Conservation (phyloP, 164 flowering plant species). For the Kingdonia uniflora region DNA sequence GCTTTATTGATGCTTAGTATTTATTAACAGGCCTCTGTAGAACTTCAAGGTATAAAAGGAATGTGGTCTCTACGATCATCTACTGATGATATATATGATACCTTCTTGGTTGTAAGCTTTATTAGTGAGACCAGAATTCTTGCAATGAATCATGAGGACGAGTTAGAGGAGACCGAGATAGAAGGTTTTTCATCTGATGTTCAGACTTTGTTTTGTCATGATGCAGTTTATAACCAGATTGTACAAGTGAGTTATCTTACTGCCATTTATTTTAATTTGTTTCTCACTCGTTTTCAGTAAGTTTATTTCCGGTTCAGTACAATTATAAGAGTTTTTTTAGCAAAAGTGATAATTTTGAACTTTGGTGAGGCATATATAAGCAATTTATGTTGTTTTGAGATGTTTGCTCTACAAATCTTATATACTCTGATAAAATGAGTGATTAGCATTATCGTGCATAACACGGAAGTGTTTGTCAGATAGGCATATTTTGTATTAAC, state of each 20-base stretch:
- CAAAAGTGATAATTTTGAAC: too few relatives aligned
- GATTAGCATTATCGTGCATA: too few relatives aligned
- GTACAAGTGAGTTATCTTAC: conserved; percentile 46
- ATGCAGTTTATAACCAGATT: conserved; percentile 83
- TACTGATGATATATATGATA: conserved; percentile 83
- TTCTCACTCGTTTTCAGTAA: too few relatives aligned
- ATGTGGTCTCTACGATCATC: conserved; percentile 97
- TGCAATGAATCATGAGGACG: conserved; percentile 96
- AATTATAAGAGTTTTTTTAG: too few relatives aligned
- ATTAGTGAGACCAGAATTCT: conserved; percentile 89
- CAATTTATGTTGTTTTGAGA: too few relatives aligned
- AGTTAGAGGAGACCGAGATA: conserved; percentile 94
- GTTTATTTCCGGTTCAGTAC: too few relatives aligned
- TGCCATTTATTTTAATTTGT: too few relatives aligned
- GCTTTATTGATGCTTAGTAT: background rate
- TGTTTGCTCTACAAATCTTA: too few relatives aligned
- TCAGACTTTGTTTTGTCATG: conserved; percentile 88
- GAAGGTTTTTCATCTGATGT: conserved; percentile 86
- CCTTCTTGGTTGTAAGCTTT: conserved; percentile 93
- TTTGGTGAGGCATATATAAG: too few relatives aligned
- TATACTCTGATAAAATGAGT: too few relatives aligned
- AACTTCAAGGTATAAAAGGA: conserved; percentile 98
- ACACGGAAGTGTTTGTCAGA: too few relatives aligned
- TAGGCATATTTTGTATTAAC: too few relatives aligned
- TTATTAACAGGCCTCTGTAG: conserved; percentile 78